Conservation (phyloP, 495 filamentous ascomycete species). For the Parathielavia appendiculata region DNA sequence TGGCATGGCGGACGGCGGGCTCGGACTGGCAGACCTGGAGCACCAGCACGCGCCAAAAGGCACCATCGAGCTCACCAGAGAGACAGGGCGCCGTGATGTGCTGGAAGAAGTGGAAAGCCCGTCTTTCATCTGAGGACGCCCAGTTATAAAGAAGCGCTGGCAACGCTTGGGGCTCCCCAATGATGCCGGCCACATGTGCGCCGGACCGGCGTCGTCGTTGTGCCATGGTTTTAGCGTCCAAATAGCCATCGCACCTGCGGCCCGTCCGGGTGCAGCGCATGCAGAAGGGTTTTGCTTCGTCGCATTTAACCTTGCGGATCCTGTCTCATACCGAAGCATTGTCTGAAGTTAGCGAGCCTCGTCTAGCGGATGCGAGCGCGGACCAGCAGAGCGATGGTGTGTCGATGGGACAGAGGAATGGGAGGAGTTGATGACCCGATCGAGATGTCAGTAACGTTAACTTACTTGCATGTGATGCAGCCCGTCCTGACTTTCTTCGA, state of each 20-base stretch:
- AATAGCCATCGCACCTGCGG: conserved; percentile 43
- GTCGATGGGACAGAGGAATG: not conserved
- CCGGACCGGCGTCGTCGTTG: conserved; percentile 29
- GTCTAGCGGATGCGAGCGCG: no score
- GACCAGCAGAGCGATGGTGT: not conserved
- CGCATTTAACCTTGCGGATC: conserved; percentile 43
- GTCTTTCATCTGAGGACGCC: conserved; percentile 34
- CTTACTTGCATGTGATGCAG: conserved; percentile 39
- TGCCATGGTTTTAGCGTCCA: conserved; percentile 29
- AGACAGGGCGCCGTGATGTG: conserved; percentile 44
- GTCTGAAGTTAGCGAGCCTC: conserved; percentile 14
- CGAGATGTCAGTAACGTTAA: conserved; percentile 11
- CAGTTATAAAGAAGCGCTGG: conserved; percentile 25
- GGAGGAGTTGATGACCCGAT: not conserved
- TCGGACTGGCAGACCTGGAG: conserved; percentile 53
- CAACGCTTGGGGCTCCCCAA: conserved; percentile 18
- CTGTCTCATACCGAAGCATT: conserved; percentile 16
- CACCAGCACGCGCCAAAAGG: conserved; percentile 54
- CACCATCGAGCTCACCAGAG: conserved; percentile 46
- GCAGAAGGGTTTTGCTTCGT: conserved; percentile 41
- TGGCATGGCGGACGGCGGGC: conserved; percentile 56
- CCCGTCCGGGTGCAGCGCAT: conserved; percentile 43
- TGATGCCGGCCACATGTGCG: conserved; percentile 3
- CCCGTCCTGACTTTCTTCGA: conserved; percentile 36
- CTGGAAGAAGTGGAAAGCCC: conserved; percentile 51